Conservation (phyloP, 2,329 filamentous ascomycete genomes). For the Trichophyton verrucosum region DNA sequence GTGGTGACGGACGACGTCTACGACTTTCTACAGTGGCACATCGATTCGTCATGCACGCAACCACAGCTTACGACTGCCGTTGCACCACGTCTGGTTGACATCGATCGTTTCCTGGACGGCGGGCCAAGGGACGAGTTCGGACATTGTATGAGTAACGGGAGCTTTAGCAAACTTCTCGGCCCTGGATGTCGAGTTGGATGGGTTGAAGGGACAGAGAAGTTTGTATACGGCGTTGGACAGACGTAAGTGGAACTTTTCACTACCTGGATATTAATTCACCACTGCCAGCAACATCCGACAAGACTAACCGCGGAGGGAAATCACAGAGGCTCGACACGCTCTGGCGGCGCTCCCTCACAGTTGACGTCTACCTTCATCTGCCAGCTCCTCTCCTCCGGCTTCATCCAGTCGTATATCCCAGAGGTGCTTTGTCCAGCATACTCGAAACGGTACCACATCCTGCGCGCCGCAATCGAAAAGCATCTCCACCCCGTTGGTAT, state of each 20-base stretch:
- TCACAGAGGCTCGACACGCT: constrained; percentile 43
- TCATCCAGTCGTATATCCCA: constrained; percentile 43
- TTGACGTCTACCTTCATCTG: constrained; percentile 46
- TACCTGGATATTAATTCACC: background rate
- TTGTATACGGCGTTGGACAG: constrained; percentile 49
- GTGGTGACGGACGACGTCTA: constrained; percentile 87
- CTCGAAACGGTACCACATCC: constrained; percentile 39
- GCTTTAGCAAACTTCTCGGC: constrained; percentile 76
- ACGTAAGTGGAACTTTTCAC: constrained; percentile 32
- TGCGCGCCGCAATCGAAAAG: constrained; percentile 48
- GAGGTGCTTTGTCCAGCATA: constrained; percentile 45
- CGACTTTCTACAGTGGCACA: constrained; percentile 74
- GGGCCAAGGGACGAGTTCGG: constrained; percentile 55
- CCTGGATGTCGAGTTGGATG: constrained; percentile 81
- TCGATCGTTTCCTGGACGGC: constrained; percentile 57
- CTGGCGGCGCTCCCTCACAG: constrained; percentile 49
- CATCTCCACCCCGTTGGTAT: constrained; percentile 54
- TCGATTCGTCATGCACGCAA: constrained; percentile 17
- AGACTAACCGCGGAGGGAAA: background rate
- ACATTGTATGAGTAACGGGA: constrained; percentile 72
- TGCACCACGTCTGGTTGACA: constrained; percentile 63
- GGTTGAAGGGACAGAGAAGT: constrained; percentile 58
- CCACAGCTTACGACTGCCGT: constrained; percentile 10
- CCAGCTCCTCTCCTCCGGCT: constrained; percentile 40
- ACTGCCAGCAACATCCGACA: constrained; percentile 9